Evolutionary conservation across 129 eudicot species (phyloP).

Genomic region (Arctium minus): DNA sequence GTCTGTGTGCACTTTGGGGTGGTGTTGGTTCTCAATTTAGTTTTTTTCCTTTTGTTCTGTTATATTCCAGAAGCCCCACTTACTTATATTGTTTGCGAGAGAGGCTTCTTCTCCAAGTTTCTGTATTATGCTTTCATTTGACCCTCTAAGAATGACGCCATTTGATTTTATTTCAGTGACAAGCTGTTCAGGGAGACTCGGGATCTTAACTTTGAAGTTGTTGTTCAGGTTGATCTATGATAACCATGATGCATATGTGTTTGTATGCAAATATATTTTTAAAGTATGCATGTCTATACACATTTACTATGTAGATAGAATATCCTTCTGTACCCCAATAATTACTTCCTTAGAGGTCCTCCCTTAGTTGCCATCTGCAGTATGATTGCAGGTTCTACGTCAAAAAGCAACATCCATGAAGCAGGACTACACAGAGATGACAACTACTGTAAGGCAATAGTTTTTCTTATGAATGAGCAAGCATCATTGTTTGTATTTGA

Average conservation of each 20-base stretch:
- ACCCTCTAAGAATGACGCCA: background rate
- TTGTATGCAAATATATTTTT: background rate
- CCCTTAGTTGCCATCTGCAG: constrained; percentile 53
- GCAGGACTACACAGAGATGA: constrained; percentile 89
- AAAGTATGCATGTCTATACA: background rate
- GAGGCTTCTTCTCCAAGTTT: background rate
- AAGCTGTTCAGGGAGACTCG: constrained; percentile 94
- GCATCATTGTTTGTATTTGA: background rate
- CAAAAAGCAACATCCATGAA: constrained; percentile 99
- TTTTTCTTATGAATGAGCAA: background rate
- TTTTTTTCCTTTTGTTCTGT: background rate
- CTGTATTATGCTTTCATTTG: background rate
- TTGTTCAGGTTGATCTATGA: constrained; percentile 88
- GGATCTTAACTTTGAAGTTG: constrained; percentile 95
- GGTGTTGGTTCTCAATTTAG: background rate
- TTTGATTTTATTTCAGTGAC: constrained; percentile 61
- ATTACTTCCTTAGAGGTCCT: constrained; percentile 16
- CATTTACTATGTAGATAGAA: background rate
- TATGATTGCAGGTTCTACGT: constrained; percentile 86
- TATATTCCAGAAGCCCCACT: background rate
- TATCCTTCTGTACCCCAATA: background rate
- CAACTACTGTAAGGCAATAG: constrained; percentile 58
- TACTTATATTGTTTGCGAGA: background rate
- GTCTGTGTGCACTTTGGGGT: background rate
- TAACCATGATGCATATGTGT: background rate